Conservation (phyloP, 495 filamentous ascomycete genomes). For the Jackrogersella minutella region DNA sequence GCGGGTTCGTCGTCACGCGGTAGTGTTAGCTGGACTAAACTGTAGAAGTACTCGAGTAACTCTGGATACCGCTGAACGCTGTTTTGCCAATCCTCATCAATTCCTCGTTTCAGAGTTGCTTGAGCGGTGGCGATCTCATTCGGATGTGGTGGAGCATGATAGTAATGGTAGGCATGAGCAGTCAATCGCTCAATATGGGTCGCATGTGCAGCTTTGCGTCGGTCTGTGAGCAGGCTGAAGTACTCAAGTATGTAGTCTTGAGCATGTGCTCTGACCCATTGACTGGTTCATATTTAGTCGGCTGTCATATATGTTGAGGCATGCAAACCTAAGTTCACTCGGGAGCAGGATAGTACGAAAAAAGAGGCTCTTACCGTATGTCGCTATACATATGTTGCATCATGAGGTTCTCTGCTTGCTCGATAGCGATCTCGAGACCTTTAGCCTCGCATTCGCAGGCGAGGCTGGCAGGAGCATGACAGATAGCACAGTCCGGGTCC, state of each 20-base stretch:
- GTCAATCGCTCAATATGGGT: constrained; percentile 65
- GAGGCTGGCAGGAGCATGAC: constrained; percentile 66
- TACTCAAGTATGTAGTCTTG: constrained; percentile 74
- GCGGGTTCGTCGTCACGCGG: constrained; percentile 62
- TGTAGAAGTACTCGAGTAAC: constrained; percentile 76
- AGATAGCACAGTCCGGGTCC: constrained; percentile 77
- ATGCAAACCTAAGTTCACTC: constrained; percentile 3
- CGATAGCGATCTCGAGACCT: constrained; percentile 69
- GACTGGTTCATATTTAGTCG: constrained; percentile 51
- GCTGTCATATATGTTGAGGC: constrained; percentile 4
- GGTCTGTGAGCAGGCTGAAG: constrained; percentile 67
- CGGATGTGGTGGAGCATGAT: constrained; percentile 61
- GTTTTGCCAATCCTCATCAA: constrained; percentile 77
- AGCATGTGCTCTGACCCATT: constrained; percentile 75
- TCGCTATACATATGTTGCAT: constrained; percentile 68
- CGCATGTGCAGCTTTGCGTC: constrained; percentile 65
- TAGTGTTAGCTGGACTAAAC: constrained; percentile 66
- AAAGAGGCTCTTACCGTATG: constrained; percentile 62
- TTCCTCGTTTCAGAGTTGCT: constrained; percentile 67
- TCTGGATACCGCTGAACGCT: constrained; percentile 75
- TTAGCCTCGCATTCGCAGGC: constrained; percentile 75
- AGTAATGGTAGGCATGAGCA: constrained; percentile 65
- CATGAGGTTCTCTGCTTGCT: constrained; percentile 70
- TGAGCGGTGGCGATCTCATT: constrained; percentile 66
- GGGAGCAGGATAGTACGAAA: constrained; percentile 7